Evolutionary conservation across 2,329 filamentous ascomycete genomes (phyloP), one percentile per base, ranked within the genome.

Genomic region (Ophiostoma ulmi): DNA sequence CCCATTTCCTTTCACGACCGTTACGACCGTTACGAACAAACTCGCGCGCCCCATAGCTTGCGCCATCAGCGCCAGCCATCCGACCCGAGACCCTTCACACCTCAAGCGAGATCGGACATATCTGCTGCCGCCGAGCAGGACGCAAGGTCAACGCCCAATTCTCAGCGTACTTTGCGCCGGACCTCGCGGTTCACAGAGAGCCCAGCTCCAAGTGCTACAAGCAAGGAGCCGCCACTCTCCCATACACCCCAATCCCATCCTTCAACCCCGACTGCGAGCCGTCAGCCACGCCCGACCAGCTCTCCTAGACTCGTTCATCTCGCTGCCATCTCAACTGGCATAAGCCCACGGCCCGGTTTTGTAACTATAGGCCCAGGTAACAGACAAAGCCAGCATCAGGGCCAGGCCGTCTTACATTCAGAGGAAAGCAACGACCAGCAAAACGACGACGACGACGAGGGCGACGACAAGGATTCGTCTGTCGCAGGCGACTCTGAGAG

Each of bases 21-120:
- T 83, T 80, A 86, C 85, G 84, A 86, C 77, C 80, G 76, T 79
- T 78, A 86, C 83, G 83, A 83, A 82, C 77, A 79, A 80, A 76
- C 80, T n/a, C 66, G 80, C 77, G 77, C 77, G 71, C 74, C 79
- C 73, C 74, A 76, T 48, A 68, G 55, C 52, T 48, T 52, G 69
- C 38, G 63, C 48, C 69, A 66, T 22, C 69, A 67, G 66, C 64
- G 69, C 69, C 75, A 76, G 78, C 72, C 77, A 77, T 75, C 77
- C 74, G 76, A 71, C 74, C 80, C 71, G 77, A 81, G 75, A 78
- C 76, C 78, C 77, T 75, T 74, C 77, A 74, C 71, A 73, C 75
- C 67, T 72, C 75, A 69, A 70, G 70, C 74, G 69, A 73, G 39
- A 73, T 35, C 69, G 7, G 64, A 36, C 26, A n/a, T 52, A 17